Conservation (phyloP, 2,329 filamentous ascomycete genomes). For the Ophiostoma sp. region DNA sequence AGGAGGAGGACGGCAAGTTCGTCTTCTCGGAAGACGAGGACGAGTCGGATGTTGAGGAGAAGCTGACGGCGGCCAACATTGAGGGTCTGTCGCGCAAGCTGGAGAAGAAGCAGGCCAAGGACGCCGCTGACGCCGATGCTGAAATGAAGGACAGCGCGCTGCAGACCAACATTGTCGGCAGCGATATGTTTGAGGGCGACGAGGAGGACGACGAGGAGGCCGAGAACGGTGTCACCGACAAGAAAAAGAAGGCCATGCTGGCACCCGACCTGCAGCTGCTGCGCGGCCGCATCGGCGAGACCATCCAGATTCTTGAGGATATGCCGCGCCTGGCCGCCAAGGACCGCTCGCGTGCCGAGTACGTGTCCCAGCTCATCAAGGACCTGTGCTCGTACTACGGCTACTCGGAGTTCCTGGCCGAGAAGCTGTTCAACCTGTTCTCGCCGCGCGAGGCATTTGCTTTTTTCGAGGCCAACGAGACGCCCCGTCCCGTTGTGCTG, state of each 20-base stretch:
- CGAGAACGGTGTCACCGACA: not conserved
- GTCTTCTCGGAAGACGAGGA: constrained; percentile 98
- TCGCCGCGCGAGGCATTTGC: constrained; percentile 89
- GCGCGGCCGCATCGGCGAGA: constrained; percentile 84
- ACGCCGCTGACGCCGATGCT: constrained; percentile 75
- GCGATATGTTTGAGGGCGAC: constrained; percentile 54
- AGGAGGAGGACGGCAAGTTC: constrained; percentile 49
- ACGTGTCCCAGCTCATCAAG: constrained; percentile 77
- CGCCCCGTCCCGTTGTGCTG: constrained; percentile 83
- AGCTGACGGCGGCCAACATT: constrained; percentile 91
- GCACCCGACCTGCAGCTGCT: constrained; percentile 88
- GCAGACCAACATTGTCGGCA: constrained; percentile 87
- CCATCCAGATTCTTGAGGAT: constrained; percentile 83
- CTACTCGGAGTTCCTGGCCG: constrained; percentile 88
- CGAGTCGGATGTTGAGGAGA: constrained; percentile 80
- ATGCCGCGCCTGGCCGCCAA: constrained; percentile 76
- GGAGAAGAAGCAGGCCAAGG: constrained; percentile 68
- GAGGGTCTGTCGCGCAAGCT: constrained; percentile 82
- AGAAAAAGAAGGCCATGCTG: constrained; percentile 58
- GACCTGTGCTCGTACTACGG: constrained; percentile 97
- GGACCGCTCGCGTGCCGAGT: constrained; percentile 78
- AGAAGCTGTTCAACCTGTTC: constrained; percentile 92
- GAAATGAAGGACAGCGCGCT: constrained; percentile 80
- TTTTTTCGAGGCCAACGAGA: constrained; percentile 98
- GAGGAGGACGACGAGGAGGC: constrained; percentile 37